Base-by-base conservation (phyloP, 108 stramenopile genomes). In the Pseudonitzschia multiseries region DNA sequence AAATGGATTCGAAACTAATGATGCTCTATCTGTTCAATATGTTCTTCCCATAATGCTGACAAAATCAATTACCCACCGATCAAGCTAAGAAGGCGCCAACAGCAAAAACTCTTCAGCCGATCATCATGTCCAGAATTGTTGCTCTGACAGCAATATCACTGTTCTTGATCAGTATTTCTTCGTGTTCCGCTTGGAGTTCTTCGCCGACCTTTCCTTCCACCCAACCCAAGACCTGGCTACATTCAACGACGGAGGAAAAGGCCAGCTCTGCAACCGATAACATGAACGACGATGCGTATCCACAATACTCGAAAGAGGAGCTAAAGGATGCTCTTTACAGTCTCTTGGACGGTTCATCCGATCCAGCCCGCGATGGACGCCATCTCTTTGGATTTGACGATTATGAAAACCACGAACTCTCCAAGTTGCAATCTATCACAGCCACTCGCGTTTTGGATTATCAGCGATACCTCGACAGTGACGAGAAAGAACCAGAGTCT, bases 361-460 rank as follows among this genome's bases (percentile, higher is more conserved):
- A 88, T 72, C 79, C 74, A 44, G 53, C 59, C 21, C 61, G 42
- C 41, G 82, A 85, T 65, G 90, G 81, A 46, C 28, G 80, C 8
- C 95, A 96, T 78, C 78, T 92, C 29, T 86, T 74, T 65, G 86
- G 81, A 10, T 75, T 71, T 71, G 48, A 77, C 0, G 72, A 60
- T 51, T 77, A 87, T 50, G 81, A 81, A 62, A 70, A 84, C 41
- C 86, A 91, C 33, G 81, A 88, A 60, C 66, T 91, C 62, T 89
- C 87, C 78, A 96, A 86, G 78, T 67, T 96, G 6, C 95, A 96
- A 78, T 73, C 73, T 2, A 91, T 96, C 52, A 93, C 92, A 8
- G 91, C 92, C 42, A 89, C 86, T 12, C 82, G 80, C 27, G 70
- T 90, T 44, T 56, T 92, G n/a, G 94, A 95, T 64, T 87, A 89